Evolutionary conservation across 2,329 filamentous ascomycete genomes (phyloP).

Genomic region (Penicillium capsulatum): DNA sequence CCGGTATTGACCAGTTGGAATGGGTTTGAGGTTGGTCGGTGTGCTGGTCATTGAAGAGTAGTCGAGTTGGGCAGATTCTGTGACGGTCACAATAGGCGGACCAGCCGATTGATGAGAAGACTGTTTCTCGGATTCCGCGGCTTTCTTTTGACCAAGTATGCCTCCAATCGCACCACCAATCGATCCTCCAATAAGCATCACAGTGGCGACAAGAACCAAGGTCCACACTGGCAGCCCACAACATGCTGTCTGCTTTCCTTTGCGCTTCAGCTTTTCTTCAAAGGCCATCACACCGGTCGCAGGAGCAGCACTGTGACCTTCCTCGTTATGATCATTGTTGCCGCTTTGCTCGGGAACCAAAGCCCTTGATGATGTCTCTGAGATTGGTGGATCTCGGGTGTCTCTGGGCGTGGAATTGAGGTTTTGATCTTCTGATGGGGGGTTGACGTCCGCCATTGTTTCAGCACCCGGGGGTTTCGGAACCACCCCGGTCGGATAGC

Average conservation of each 20-base stretch:
- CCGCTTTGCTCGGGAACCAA: slow-evolving; percentile 18
- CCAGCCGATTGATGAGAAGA: slow-evolving; percentile 17
- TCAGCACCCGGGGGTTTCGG: slow-evolving; percentile 49
- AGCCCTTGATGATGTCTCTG: slow-evolving; percentile 33
- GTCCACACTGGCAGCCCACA: slow-evolving; percentile 53
- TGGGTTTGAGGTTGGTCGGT: slow-evolving; percentile 41
- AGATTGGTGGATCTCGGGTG: slow-evolving; percentile 24
- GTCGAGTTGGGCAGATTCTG: slow-evolving; percentile 48
- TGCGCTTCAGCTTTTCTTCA: slow-evolving; percentile 44
- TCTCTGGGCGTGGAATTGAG: slow-evolving; percentile 37
- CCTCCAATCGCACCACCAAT: slow-evolving; percentile 54
- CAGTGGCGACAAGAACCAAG: slow-evolving; percentile 44
- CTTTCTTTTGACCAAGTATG: slow-evolving; percentile 46
- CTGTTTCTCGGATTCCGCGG: slow-evolving; percentile 26
- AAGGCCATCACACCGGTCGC: slow-evolving; percentile 39
- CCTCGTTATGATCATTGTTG: slow-evolving; percentile 14
- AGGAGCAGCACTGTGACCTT: slow-evolving; percentile 19
- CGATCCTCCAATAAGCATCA: slow-evolving; percentile 48
- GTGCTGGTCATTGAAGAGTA: slow-evolving; percentile 48
- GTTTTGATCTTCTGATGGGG: slow-evolving; percentile 50
- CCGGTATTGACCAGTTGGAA: slow-evolving; percentile 49
- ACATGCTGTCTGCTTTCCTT: slow-evolving; percentile 42
- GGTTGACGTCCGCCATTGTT: slow-evolving; percentile 26
- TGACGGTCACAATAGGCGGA: slow-evolving; percentile 44
- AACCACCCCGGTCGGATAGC: slow-evolving; percentile 74